These are phyloP conservation scores for Calonectria hongkongensis DNA, from an alignment of 2,329 filamentous ascomycete genomes.

Conservation along the genomic window DNA sequence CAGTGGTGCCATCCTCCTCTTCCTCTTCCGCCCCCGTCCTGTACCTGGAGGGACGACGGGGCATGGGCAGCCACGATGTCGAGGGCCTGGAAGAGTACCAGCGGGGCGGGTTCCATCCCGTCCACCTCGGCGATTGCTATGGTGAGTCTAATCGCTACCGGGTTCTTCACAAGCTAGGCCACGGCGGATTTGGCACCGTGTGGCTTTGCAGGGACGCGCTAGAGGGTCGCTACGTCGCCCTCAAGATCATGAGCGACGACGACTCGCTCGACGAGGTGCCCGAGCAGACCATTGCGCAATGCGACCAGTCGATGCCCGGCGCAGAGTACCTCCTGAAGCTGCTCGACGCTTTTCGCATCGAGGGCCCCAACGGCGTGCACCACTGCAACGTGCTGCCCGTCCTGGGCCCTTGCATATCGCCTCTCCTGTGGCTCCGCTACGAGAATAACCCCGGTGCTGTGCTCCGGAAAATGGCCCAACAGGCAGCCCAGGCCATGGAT, in stretches of 20 bases:
- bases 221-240: slow-evolving; percentile 55
- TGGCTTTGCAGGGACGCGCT: slow-evolving; percentile 54
- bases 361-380: slow-evolving; percentile 52
- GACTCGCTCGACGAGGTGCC: slow-evolving; percentile 38
- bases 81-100: slow-evolving; percentile 34
- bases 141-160: slow-evolving; percentile 12
- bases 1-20: too few relatives aligned
- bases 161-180: slow-evolving; percentile 41
- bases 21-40: not conserved
- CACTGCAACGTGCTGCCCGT: slow-evolving; percentile 52
- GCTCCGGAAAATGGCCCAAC: slow-evolving; percentile 46
- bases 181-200: slow-evolving; percentile 31
- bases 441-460: slow-evolving; percentile 19
- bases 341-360: not conserved
- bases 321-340: slow-evolving; percentile 33
- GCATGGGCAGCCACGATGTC: not conserved
- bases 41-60: not conserved
- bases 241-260: slow-evolving; percentile 57
- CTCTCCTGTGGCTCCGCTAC: slow-evolving; percentile 33
- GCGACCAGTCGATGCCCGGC: slow-evolving; percentile 39
- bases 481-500: slow-evolving; percentile 47
- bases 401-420: slow-evolving; percentile 53
- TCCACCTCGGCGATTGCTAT: slow-evolving; percentile 32
- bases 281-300: not conserved
- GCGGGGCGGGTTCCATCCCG: slow-evolving; percentile 35